These are phyloP conservation scores for Fusarium sororula DNA, from an alignment of 2,329 filamentous ascomycete genomes.

Conservation along the genomic window DNA sequence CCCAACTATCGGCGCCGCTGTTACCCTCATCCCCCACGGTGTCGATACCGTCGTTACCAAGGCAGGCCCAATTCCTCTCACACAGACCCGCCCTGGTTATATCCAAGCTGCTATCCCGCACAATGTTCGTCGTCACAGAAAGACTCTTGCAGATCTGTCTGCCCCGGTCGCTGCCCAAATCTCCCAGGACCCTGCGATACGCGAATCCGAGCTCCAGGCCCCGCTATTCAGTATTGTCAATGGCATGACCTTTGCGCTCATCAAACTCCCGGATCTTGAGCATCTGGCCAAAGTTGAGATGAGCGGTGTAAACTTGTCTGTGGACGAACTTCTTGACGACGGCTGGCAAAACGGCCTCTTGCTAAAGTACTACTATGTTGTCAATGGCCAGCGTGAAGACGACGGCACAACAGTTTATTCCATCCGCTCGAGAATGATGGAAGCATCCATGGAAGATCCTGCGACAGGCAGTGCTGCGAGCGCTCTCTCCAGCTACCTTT, in stretches of 20 bases:
- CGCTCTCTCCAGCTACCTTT: conserved; percentile 64
- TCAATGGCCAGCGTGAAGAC: conserved; percentile 44
- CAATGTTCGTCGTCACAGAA: conserved; percentile 68
- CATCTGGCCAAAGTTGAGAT: conserved; percentile 58
- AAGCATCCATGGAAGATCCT: conserved; percentile 62
- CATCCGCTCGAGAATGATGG: conserved; percentile 70
- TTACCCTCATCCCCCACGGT: conserved; percentile 54
- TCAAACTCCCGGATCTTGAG: conserved; percentile 68
- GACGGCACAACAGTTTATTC: conserved; percentile 42
- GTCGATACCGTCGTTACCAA: conserved; percentile 61
- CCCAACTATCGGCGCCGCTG: conserved; percentile 66
- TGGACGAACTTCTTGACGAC: conserved; percentile 55
- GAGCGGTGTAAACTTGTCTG: conserved; percentile 47
- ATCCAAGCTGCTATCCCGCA: conserved; percentile 74
- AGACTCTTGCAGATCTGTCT: conserved; percentile 49
- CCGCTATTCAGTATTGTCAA: conserved; percentile 72
- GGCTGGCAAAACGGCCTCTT: conserved; percentile 64
- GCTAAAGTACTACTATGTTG: conserved; percentile 68
- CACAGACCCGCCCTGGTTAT: conserved; percentile 49
- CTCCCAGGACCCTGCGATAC: conserved; percentile 42
- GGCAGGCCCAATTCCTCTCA: conserved; percentile 64
- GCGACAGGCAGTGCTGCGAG: conserved; percentile 71
- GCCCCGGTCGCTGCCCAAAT: conserved; percentile 40
- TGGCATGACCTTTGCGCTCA: conserved; percentile 78
- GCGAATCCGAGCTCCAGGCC: conserved; percentile 51